phyloP scores from a whole-genome alignment of 2,329 filamentous ascomycete genomes.

The Magnaporthiopsis poae region DNA sequence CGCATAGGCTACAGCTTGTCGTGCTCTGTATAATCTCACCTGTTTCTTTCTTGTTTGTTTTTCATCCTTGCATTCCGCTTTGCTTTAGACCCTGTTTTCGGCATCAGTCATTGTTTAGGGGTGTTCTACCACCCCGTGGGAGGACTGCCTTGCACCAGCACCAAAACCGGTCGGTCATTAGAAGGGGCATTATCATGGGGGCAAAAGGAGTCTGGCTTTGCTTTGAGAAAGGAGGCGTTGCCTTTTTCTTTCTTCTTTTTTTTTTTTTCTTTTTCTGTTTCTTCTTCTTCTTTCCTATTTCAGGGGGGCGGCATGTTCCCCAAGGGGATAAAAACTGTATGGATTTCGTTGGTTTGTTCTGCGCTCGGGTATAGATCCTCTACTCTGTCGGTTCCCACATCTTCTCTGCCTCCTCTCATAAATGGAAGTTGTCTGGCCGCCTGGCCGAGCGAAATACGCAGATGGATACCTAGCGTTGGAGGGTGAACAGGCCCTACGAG shows the following conservation, averaged over 20 bases:
- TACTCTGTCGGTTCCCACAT: too few relatives aligned
- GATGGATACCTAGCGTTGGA: too few relatives aligned
- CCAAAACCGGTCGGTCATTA: background rate
- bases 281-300: background rate
- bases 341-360: background rate
- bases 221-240: background rate
- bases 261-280: too few relatives aligned
- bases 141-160: background rate
- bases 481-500: background rate
- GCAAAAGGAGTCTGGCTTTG: background rate
- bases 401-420: too few relatives aligned
- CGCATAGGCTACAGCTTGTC: background rate
- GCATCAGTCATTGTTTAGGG: background rate
- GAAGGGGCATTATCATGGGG: background rate
- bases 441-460: too few relatives aligned
- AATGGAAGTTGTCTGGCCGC: too few relatives aligned
- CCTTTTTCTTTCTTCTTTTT: background rate
- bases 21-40: background rate
- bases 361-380: background rate
- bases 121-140: background rate
- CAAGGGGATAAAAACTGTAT: background rate
- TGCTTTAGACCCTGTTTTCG: conserved; percentile 2
- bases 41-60: background rate
- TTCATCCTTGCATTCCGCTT: background rate
- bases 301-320: background rate